These are phyloP conservation scores for Thalassia testudinum DNA, from an alignment of 116 monocot genomes.

Conservation along the genomic window DNA sequence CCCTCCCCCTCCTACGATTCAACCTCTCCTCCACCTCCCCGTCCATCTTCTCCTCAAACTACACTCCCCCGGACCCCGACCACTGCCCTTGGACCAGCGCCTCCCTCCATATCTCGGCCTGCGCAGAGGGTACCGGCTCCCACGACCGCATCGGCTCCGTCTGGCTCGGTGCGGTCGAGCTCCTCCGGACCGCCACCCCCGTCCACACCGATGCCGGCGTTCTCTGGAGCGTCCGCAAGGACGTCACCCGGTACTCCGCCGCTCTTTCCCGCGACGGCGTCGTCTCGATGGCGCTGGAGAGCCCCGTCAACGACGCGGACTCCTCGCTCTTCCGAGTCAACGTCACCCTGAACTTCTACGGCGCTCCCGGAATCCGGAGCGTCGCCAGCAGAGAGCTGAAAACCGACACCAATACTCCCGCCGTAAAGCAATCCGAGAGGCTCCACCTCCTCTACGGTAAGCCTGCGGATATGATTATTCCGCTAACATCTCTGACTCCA, in stretches of 20 bases:
- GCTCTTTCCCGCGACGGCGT: constrained; percentile 3
- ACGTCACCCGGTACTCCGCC: constrained; percentile 15
- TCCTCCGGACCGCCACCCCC: constrained; percentile 28
- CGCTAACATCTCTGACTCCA: not conserved
- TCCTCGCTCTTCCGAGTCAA: constrained; percentile 14
- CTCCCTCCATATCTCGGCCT: constrained; percentile 39
- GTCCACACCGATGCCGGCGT: constrained; percentile 10
- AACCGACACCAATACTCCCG: no score
- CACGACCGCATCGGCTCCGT: constrained; percentile 41
- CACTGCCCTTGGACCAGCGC: constrained; percentile 6
- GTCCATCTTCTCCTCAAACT: constrained; percentile 4
- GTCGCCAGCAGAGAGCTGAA: not conserved
- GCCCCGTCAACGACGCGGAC: constrained; percentile 7
- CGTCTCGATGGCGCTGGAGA: not conserved
- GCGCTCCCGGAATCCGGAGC: not conserved
- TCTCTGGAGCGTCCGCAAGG: constrained; percentile 15
- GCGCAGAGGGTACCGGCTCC: constrained; percentile 22
- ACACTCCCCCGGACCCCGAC: constrained; percentile 13
- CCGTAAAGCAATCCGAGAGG: not conserved
- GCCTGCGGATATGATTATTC: constrained; percentile 16
- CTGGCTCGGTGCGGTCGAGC: constrained; percentile 32
- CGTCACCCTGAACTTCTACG: constrained; percentile 13
- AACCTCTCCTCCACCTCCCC: constrained; percentile 8
- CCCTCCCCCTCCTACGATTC: constrained; percentile 17
- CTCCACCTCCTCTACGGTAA: constrained; percentile 2